These are phyloP conservation scores for Hypericum androsaemum DNA, from an alignment of 345 rosid species.

Conservation along the genomic window DNA sequence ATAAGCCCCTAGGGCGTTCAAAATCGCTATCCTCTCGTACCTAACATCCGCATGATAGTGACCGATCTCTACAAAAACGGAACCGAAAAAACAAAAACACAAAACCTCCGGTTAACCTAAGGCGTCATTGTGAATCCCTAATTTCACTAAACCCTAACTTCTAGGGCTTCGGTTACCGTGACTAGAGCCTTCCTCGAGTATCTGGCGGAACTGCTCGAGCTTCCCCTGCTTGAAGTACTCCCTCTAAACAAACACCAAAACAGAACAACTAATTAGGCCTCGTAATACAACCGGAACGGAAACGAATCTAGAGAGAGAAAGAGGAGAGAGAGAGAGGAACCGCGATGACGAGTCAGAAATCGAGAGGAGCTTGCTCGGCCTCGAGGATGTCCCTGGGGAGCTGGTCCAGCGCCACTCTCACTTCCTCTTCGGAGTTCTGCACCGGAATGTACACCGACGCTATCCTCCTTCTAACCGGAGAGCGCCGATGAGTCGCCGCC, in stretches of 20 bases:
- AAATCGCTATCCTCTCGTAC: constrained; percentile 92
- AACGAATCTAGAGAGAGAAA: background rate
- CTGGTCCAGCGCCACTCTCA: constrained; percentile 87
- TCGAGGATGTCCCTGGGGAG: constrained; percentile 95
- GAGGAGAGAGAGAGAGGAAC: constrained; percentile 31
- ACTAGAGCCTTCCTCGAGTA: constrained; percentile 94
- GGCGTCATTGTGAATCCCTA: background rate
- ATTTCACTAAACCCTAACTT: background rate
- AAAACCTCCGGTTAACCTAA: background rate
- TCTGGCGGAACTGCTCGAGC: constrained; percentile 80
- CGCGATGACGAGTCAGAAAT: constrained; percentile 96
- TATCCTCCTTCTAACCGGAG: too few relatives aligned
- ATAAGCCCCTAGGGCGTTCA: constrained; percentile 91
- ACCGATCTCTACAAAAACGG: constrained; percentile 58
- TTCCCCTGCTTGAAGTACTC: constrained; percentile 98
- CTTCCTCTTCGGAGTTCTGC: constrained; percentile 99
- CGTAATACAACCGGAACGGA: background rate
- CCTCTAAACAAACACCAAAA: constrained; percentile 32
- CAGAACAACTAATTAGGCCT: background rate
- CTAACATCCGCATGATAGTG: constrained; percentile 94
- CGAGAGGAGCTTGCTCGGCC: constrained; percentile 98
- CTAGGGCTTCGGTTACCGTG: constrained; percentile 35
- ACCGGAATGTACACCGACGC: constrained; percentile 90
- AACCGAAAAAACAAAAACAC: background rate
- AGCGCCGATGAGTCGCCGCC: too few relatives aligned